Evolutionary conservation across 805 yeast genomes (phyloP).

Genomic region (Saturnispora gosingensis): DNA sequence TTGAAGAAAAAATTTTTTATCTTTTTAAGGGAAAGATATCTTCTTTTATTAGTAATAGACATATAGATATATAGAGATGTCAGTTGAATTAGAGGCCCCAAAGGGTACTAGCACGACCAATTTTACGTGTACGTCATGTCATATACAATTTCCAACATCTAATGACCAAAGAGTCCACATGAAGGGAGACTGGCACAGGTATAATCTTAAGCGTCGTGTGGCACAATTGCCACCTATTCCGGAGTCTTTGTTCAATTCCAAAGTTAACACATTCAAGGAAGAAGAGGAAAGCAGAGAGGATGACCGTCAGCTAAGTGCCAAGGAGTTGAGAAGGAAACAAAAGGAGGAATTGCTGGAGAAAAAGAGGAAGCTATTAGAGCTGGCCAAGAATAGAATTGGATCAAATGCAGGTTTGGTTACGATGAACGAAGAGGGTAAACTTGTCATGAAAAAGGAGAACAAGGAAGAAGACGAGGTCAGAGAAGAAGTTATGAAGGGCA

Average conservation of each 20-base stretch:
- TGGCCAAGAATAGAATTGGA: constrained; percentile 35
- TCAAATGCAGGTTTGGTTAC: constrained; percentile 22
- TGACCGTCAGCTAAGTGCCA: constrained; percentile 15
- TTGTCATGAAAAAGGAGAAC: constrained; percentile 12
- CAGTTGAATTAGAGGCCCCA: neutral
- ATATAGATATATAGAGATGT: neutral
- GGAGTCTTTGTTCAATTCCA: constrained; percentile 22
- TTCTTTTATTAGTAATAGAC: neutral
- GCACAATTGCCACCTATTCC: constrained; percentile 66
- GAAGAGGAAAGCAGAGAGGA: constrained; percentile 17
- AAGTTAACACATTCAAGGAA: constrained; percentile 18
- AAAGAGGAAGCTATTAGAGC: constrained; percentile 38
- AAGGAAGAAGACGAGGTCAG: constrained; percentile 15
- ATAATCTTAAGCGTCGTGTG: constrained; percentile 87
- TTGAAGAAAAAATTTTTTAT: neutral
- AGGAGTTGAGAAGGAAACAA: constrained; percentile 40
- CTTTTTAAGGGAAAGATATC: neutral
- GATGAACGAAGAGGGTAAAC: constrained; percentile 22
- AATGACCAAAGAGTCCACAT: constrained; percentile 85
- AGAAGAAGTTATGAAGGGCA: constrained; percentile 16
- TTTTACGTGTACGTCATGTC: constrained; percentile 83
- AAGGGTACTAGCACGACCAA: constrained; percentile 4
- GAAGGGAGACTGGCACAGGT: constrained; percentile 98
- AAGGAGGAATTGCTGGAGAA: constrained; percentile 41
- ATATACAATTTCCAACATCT: constrained; percentile 66